Evolutionary conservation across 2,329 filamentous ascomycete genomes (phyloP), one percentile per base, ranked within the genome.

Genomic region (Fusarium sp.): DNA sequence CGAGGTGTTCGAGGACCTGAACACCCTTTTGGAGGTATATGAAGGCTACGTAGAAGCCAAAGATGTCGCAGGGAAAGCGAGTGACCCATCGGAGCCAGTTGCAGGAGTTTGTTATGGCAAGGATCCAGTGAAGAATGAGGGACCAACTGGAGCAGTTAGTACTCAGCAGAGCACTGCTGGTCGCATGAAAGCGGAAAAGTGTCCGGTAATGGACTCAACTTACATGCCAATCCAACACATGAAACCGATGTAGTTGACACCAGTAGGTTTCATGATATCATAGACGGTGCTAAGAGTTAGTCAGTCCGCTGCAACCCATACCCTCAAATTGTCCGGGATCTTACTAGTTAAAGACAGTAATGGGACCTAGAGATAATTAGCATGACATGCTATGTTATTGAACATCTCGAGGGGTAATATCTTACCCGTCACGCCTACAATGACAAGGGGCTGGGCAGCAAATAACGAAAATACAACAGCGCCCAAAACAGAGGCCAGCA

Each of bases 11-110:
- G 18, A 97, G 87, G 13, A 97, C 93, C 80, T 97, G 93, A 66
- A 97, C 91, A 15, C 94, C 94, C 81, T 97, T 97, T 77, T 97
- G 94, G 18, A 97, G 86, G 78, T 97, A 97, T 79, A 97, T 95
- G 77, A 93, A 94, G 60, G 94, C 94, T 50, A 97, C 94, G 78
- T 97, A 97, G 82, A 97, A 97, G 53, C 94, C 94, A 72, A 97
- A 97, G 75, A 95, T 96, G 79, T 97, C 94, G 81, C 94, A 97
- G 27, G 94, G 94, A 78, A 97, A 97, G 13, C 94, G 88, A 1
- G 94, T 97, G 23, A 97, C 94, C 79, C 95, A 97, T 76, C 90
- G 91, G n/a, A 97, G 85, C 75, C 88, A 92, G 80, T 97, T 96
- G 84, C 94, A 97, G 2, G 93, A 90, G 78, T 97, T 97, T 11